Evolutionary conservation across 768 basidiomycete species (phyloP).

Genomic region (Coprinopsis cinerea): DNA sequence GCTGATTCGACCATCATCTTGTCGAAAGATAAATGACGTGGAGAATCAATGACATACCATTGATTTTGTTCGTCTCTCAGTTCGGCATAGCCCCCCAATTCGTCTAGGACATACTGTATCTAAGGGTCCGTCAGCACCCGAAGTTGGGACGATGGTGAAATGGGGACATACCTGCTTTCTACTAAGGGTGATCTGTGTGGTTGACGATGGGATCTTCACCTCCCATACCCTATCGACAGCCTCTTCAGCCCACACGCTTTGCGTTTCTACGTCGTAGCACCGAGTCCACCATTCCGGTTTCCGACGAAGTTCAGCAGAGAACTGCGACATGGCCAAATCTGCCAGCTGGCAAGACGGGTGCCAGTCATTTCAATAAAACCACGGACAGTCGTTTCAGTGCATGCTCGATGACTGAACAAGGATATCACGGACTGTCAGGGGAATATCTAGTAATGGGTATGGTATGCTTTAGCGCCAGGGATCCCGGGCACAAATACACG

Average conservation of each 20-base stretch:
- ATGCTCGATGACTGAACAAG: too few species aligned
- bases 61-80: conserved; percentile 30
- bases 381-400: too few species aligned
- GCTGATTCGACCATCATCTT: too few species aligned
- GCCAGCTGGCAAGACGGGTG: conserved; percentile 26
- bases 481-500: neutral
- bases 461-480: too few species aligned
- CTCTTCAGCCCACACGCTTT: conserved; percentile 27
- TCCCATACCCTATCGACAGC: conserved; percentile 24
- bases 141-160: neutral
- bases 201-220: conserved; percentile 30
- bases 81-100: conserved; percentile 38
- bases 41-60: conserved; percentile 26
- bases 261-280: conserved; percentile 19
- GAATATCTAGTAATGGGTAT: conserved; percentile 5
- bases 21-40: too few species aligned
- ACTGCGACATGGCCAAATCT: conserved; percentile 45
- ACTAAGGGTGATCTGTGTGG: conserved; percentile 28
- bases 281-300: conserved; percentile 36
- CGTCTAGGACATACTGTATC: conserved; percentile 45
- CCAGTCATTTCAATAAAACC: neutral
- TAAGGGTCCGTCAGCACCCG: conserved; percentile 13
- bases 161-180: conserved; percentile 30
- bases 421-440: conserved; percentile 18
- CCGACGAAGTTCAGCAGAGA: conserved; percentile 38